These are phyloP conservation scores for Candida namnaoensis DNA, from an alignment of 805 yeast genomes.

Conservation along the genomic window DNA sequence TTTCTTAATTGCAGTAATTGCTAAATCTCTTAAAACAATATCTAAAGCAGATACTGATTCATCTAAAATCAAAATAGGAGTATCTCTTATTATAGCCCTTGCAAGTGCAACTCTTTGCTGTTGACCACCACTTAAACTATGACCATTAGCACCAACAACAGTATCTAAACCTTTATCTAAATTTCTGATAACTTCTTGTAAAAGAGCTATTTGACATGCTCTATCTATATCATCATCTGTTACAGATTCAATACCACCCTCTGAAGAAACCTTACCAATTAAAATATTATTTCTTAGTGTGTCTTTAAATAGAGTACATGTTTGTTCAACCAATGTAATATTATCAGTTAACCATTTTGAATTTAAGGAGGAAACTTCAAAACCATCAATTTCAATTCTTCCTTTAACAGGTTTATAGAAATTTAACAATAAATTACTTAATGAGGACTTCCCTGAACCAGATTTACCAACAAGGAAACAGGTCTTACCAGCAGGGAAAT, in stretches of 20 bases:
- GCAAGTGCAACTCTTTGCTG: slow-evolving; percentile 79
- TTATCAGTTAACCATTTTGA: slow-evolving; percentile 47
- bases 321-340: slow-evolving; percentile 69
- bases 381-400: slow-evolving; percentile 45
- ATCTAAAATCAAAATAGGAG: slow-evolving; percentile 75
- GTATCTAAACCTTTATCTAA: slow-evolving; percentile 52
- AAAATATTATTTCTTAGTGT: slow-evolving; percentile 55
- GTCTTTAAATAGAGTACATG: slow-evolving; percentile 55
- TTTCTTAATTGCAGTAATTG: slow-evolving; percentile 41
- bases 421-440: slow-evolving; percentile 52
- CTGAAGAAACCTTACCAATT: slow-evolving; percentile 30
- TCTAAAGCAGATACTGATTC: slow-evolving; percentile 86
- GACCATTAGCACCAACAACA: slow-evolving; percentile 33
- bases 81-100: slow-evolving; percentile 64
- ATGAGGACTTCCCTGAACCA: slow-evolving; percentile 90
- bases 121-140: slow-evolving; percentile 82
- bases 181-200: slow-evolving; percentile 37
- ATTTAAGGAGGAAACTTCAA: slow-evolving; percentile 32
- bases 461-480: slow-evolving; percentile 78
- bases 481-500: slow-evolving; percentile 33
- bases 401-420: slow-evolving; percentile 53
- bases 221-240: slow-evolving; percentile 22
- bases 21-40: slow-evolving; percentile 28
- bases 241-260: slow-evolving; percentile 11
- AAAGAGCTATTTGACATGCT: slow-evolving; percentile 44